Conservation (phyloP, 1,284 basidiomycete genomes). For the Pseudozyma tsukubaensis region DNA sequence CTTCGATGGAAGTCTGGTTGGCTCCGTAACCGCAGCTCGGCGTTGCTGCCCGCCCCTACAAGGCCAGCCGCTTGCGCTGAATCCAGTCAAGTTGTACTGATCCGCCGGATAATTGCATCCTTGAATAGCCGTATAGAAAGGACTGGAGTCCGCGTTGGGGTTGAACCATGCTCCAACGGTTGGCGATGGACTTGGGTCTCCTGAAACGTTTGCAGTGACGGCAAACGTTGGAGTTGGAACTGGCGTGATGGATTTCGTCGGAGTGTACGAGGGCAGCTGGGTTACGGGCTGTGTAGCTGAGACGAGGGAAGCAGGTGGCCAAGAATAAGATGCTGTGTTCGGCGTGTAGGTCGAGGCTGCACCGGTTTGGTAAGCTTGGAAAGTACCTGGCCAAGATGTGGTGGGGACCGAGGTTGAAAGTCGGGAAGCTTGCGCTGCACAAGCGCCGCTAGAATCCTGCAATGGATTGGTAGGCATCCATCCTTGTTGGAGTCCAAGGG, state of each 20-base stretch:
- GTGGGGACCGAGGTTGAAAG: slow-evolving; percentile 13
- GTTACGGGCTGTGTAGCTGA: slow-evolving; percentile 34
- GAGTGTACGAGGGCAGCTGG: slow-evolving; percentile 49
- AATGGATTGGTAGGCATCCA: slow-evolving; percentile 60
- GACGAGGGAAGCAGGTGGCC: slow-evolving; percentile 48
- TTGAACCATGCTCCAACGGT: slow-evolving; percentile 44
- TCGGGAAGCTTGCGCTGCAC: slow-evolving; percentile 30
- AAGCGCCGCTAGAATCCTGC: slow-evolving; percentile 31
- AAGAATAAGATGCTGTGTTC: slow-evolving; percentile 29
- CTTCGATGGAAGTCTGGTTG: slow-evolving; percentile 12
- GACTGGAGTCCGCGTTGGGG: slow-evolving; percentile 14
- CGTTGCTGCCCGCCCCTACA: slow-evolving; percentile 32
- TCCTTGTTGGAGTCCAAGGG: slow-evolving; percentile 62
- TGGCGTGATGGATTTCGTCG: slow-evolving; percentile 34
- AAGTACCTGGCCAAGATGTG: slow-evolving; percentile 41
- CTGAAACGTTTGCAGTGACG: slow-evolving; percentile 26
- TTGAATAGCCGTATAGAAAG: slow-evolving; percentile 42
- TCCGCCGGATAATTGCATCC: slow-evolving; percentile 52
- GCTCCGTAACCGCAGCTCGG: slow-evolving; percentile 4
- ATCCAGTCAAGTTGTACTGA: slow-evolving; percentile 39
- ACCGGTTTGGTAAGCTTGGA: slow-evolving; percentile 54
- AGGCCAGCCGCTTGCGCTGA: slow-evolving; percentile 40
- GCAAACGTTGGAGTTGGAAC: slow-evolving; percentile 41
- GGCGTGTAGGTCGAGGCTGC: slow-evolving; percentile 37
- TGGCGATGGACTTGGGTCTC: slow-evolving; percentile 31